These are phyloP conservation scores for Nemania sp. DNA, from an alignment of 2,329 filamentous ascomycete genomes.

Conservation along the genomic window DNA sequence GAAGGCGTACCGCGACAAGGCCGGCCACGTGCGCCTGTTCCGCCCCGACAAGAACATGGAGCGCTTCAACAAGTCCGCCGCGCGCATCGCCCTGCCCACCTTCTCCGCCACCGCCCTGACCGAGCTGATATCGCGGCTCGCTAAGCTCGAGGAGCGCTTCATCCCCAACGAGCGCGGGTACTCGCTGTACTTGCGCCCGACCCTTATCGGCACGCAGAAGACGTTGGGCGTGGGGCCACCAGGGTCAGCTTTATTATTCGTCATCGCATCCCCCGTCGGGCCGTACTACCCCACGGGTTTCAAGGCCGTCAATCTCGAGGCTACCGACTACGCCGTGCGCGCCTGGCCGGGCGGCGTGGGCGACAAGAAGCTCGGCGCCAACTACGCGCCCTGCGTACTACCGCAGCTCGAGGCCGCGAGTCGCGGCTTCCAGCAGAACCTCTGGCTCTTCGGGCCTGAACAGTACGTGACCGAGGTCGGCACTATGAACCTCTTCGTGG, in stretches of 20 bases:
- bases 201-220: conserved; percentile 94
- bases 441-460: conserved; percentile 96
- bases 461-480: conserved; percentile 97
- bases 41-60: conserved; percentile 96
- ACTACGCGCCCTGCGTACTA: conserved; percentile 99
- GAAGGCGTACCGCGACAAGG: conserved; percentile 94
- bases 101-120: conserved; percentile 76
- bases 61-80: conserved; percentile 86
- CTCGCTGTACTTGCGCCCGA: conserved; percentile 92
- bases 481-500: conserved; percentile 98
- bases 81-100: conserved; percentile 89
- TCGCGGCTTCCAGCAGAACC: conserved; percentile 94
- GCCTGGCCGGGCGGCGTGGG: conserved; percentile 98
- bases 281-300: conserved; percentile 98
- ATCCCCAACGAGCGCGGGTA: conserved; percentile 87
- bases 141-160: conserved; percentile 81
- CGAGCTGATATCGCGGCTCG: conserved; percentile 79
- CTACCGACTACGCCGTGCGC: conserved; percentile 93
- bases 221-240: conserved; percentile 93
- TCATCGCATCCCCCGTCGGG: conserved; percentile 94
- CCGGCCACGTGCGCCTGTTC: conserved; percentile 82
- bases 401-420: conserved; percentile 90
- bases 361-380: conserved; percentile 97
- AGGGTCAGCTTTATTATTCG: conserved; percentile 86
- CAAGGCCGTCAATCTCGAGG: conserved; percentile 94